Base-by-base conservation (phyloP, 352 stramenopile species). In the Thraustotheca clavata region DNA sequence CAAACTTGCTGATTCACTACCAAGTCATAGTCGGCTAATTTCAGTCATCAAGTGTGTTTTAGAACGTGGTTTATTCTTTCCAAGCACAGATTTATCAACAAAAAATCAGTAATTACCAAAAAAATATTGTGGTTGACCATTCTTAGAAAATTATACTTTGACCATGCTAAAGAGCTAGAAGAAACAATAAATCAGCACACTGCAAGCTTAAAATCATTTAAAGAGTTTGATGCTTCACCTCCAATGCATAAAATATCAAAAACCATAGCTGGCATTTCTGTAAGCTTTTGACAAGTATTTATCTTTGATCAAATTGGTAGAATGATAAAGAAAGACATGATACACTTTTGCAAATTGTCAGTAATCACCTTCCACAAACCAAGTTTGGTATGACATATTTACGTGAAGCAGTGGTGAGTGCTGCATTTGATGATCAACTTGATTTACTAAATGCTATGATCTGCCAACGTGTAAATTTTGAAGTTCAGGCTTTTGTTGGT, bases 21-120 rank as follows among this genome's bases (percentile, higher is more conserved):
- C 82, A 46, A 71, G 75, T n/a, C 88, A 88, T 67, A 72, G 69
- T 22, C 80, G 77, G 4, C 71, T 88, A 32, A 59, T 91, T 20
- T 73, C 83, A 36, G 73, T 87, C 18, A 70, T 79, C 12, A 69
- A 87, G 24, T 39, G 39, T 24, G 49, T 89, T 9, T 16, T 91
- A 20, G 79, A 87, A 57, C 72, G 74, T 7, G 79, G 74, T 0
- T 52, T 89, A 7, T 86, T 70, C 36, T 24, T 75, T 20, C 50
- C 71, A 14, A 43, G n/a, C 40, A 39, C 11, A 7, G n/a, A n/a
- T n/a, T n/a, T n/a, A n/a, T 22, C 34, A 39, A 20, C 57, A 62
- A 16, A 41, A 35, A 31, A 40, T 63, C 4, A 47, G 61, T 29
- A n/a, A n/a, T n/a, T n/a, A n/a, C n/a, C n/a, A n/a, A n/a, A n/a